A percentile compares a stretch with the other conserved stretches of the same genome.
These are phyloP conservation scores for Suillus subalutaceus DNA, from an alignment of 768 basidiomycete genomes.

Conservation along the genomic window DNA sequence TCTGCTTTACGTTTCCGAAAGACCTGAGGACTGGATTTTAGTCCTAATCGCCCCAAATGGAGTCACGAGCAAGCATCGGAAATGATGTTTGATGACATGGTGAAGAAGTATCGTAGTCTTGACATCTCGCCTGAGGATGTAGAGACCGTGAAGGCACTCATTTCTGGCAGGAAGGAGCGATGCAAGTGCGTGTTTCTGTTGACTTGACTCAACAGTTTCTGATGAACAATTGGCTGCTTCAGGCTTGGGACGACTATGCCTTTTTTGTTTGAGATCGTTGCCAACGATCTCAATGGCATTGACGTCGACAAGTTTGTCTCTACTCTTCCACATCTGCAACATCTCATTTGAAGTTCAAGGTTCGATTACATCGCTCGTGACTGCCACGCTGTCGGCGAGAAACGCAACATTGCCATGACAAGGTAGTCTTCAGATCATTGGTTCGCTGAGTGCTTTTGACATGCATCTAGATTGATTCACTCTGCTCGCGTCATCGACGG, in stretches of 20 bases:
- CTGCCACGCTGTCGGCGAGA: conserved; percentile 68
- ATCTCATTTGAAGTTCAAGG: conserved; percentile 37
- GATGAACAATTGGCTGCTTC: not conserved
- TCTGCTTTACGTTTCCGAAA: not conserved
- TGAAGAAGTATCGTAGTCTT: conserved; percentile 54
- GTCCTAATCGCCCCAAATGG: conserved; percentile 44
- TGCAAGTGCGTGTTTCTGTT: conserved; percentile 50
- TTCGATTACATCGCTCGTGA: conserved; percentile 86
- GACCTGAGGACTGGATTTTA: not conserved
- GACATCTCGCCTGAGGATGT: conserved; percentile 51
- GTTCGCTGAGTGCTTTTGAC: not conserved
- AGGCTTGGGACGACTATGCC: conserved; percentile 53
- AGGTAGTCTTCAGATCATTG: conserved; percentile 33
- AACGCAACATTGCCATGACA: conserved; percentile 51
- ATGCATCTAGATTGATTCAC: conserved; percentile 56
- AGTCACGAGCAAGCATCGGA: conserved; percentile 79
- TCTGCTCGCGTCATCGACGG: conserved; percentile 76
- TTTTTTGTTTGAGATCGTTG: conserved; percentile 84
- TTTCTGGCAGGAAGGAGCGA: conserved; percentile 57
- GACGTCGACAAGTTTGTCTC: conserved; percentile 78
- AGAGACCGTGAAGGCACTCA: conserved; percentile 75
- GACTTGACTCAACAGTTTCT: not conserved
- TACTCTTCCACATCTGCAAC: not conserved
- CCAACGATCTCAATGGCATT: conserved; percentile 79
- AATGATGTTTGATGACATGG: conserved; percentile 78